A percentile compares a stretch with the other conserved stretches of the same genome.
phyloP scores from a whole-genome alignment of 192 early-diverging fungal genomes.

The Coemansia interrupta region DNA sequence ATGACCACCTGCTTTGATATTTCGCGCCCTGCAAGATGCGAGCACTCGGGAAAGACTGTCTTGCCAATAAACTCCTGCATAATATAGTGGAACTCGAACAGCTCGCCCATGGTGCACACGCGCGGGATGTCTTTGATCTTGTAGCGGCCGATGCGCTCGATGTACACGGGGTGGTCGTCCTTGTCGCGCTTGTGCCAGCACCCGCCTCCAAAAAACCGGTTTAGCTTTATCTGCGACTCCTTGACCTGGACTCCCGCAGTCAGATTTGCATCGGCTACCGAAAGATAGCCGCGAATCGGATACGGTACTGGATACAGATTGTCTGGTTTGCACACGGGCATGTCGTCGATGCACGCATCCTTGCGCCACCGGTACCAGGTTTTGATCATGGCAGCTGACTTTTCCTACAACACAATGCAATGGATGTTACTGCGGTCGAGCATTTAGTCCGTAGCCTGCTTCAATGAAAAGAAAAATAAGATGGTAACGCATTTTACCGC shows the following conservation, averaged over 20 bases:
- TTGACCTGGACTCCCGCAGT: constrained; percentile 55
- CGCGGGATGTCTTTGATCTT: constrained; percentile 64
- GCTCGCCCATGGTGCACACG: constrained; percentile 57
- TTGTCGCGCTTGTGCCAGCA: constrained; percentile 87
- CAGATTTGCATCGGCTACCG: constrained; percentile 64
- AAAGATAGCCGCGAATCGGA: constrained; percentile 62
- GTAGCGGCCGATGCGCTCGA: constrained; percentile 80
- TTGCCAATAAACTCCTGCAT: constrained; percentile 69
- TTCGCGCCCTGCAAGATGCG: constrained; percentile 57
- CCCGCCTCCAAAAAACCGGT: constrained; percentile 66
- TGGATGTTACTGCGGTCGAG: constrained; percentile 6
- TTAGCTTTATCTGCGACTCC: constrained; percentile 63
- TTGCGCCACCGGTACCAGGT: constrained; percentile 64
- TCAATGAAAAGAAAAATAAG: background rate
- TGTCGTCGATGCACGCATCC: constrained; percentile 55
- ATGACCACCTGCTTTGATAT: constrained; percentile 86
- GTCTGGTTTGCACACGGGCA: constrained; percentile 56
- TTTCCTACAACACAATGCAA: constrained; percentile 46
- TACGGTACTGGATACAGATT: constrained; percentile 63
- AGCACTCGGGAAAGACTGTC: constrained; percentile 75
- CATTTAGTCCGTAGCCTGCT: background rate
- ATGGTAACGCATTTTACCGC: background rate
- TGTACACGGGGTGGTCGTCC: constrained; percentile 83
- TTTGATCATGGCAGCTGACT: constrained; percentile 58
- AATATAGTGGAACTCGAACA: constrained; percentile 65